A percentile compares a stretch with the other conserved stretches of the same genome.
These are phyloP conservation scores for Phoenix roebelenii DNA, from an alignment of 176 grass and related monocot genomes.

Conservation along the genomic window DNA sequence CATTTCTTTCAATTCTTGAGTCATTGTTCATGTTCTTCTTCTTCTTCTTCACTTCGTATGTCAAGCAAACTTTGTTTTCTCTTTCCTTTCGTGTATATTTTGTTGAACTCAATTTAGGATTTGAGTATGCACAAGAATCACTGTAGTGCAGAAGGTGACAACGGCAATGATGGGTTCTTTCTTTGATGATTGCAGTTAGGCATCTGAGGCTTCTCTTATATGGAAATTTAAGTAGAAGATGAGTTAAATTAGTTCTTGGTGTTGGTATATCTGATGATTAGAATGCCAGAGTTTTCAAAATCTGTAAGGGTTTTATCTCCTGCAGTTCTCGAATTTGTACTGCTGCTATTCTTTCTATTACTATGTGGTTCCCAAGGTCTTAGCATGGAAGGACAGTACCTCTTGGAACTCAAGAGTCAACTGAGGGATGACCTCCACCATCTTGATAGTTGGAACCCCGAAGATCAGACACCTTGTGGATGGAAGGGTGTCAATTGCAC, in stretches of 20 bases:
- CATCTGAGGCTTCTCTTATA: no score
- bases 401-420: constrained; percentile 61
- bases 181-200: no score
- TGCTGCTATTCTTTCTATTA: constrained; percentile 41
- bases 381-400: constrained; percentile 61
- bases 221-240: constrained; percentile 7
- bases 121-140: no score
- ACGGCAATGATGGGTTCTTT: no score
- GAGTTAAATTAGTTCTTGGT: constrained; percentile 8
- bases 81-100: no score
- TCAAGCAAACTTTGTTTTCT: no score
- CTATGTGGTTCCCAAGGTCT: constrained; percentile 27
- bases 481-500: constrained; percentile 85
- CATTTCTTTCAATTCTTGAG: no score
- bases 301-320: neutral
- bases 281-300: neutral
- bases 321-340: constrained; percentile 22
- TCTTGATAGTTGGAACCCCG: constrained; percentile 48
- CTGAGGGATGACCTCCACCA: constrained; percentile 50
- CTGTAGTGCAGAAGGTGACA: no score
- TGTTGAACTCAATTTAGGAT: no score
- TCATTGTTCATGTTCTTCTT: no score
- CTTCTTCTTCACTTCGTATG: no score
- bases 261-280: constrained; percentile 3
- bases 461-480: constrained; percentile 42